These are phyloP conservation scores for Colletotrichum costaricense DNA, from an alignment of 2,329 filamentous ascomycete genomes.

Conservation along the genomic window DNA sequence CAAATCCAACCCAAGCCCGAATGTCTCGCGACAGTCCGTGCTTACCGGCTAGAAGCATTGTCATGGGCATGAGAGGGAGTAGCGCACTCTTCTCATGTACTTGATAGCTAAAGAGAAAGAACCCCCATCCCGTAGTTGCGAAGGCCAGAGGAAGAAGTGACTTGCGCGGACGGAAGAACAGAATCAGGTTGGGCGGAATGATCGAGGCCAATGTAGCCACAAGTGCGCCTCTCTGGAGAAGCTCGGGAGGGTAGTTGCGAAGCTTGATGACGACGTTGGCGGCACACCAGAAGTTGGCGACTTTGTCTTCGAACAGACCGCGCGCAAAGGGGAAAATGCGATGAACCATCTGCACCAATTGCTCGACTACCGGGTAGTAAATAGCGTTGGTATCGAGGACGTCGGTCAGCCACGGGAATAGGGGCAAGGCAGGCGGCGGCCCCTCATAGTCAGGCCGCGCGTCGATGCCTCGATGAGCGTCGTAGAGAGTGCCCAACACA, in stretches of 20 bases:
- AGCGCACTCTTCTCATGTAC: conserved; percentile 98
- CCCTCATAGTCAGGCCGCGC: conserved; percentile 67
- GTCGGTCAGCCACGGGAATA: conserved; percentile 67
- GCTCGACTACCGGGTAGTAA: conserved; percentile 81
- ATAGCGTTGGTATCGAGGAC: conserved; percentile 72
- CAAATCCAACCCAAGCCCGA: conserved; percentile 94
- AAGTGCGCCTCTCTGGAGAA: conserved; percentile 83
- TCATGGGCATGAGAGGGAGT: conserved; percentile 93
- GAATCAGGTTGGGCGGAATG: conserved; percentile 79
- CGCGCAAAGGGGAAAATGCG: conserved; percentile 96
- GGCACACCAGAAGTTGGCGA: conserved; percentile 98
- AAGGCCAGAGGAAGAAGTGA: conserved; percentile 83
- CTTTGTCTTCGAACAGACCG: conserved; percentile 98
- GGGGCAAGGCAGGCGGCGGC: conserved; percentile 70
- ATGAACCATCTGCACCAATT: conserved; percentile 85
- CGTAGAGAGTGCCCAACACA: conserved; percentile 76
- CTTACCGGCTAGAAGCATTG: conserved; percentile 81
- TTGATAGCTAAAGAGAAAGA: conserved; percentile 97
- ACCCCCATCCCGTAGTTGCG: conserved; percentile 90
- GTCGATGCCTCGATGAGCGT: conserved; percentile 72
- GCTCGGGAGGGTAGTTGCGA: conserved; percentile 73
- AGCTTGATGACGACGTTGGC: conserved; percentile 92
- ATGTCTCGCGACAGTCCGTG: conserved; percentile 81
- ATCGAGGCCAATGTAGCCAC: conserved; percentile 81
- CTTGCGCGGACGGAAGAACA: conserved; percentile 83